These are phyloP conservation scores for Globisporangium irregulare DNA, from an alignment of 352 stramenopile species.

Conservation along the genomic window DNA sequence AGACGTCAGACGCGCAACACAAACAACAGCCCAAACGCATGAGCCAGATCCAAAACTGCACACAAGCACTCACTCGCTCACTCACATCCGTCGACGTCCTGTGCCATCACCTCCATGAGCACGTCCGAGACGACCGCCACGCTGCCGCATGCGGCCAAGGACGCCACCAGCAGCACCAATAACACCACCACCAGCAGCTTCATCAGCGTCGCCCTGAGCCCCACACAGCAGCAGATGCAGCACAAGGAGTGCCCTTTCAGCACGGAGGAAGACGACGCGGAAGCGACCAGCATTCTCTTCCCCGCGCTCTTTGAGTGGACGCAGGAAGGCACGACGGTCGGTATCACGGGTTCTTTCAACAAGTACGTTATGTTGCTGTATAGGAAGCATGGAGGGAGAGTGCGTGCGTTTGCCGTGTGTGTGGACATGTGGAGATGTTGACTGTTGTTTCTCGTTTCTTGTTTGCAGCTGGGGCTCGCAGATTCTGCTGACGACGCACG, in stretches of 20 bases:
- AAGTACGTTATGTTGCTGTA: slow-evolving; percentile 36
- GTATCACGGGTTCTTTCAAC: slow-evolving; percentile 80
- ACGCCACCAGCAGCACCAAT: neutral
- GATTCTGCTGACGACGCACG: slow-evolving; percentile 49
- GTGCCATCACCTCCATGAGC: slow-evolving; percentile 3
- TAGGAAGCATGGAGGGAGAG: too few relatives aligned
- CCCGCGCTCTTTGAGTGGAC: slow-evolving; percentile 62
- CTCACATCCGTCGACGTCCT: too few relatives aligned
- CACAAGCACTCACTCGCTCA: too few relatives aligned
- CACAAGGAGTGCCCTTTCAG: neutral
- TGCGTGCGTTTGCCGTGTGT: neutral
- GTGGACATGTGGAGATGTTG: neutral
- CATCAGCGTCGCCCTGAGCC: neutral
- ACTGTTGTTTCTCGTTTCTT: neutral
- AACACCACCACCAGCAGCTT: neutral
- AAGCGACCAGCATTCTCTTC: slow-evolving; percentile 30
- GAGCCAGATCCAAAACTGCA: too few relatives aligned
- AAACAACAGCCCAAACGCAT: too few relatives aligned
- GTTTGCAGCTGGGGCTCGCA: slow-evolving; percentile 69
- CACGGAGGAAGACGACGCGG: slow-evolving; percentile 32
- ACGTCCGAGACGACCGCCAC: neutral
- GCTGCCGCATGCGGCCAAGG: neutral
- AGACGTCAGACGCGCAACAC: too few relatives aligned
- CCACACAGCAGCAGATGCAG: neutral
- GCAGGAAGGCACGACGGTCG: slow-evolving; percentile 47